A percentile compares a stretch with the other conserved stretches of the same genome.
phyloP scores from a whole-genome alignment of 2,329 filamentous ascomycete genomes.

The Fragosphaeria purpurea region DNA sequence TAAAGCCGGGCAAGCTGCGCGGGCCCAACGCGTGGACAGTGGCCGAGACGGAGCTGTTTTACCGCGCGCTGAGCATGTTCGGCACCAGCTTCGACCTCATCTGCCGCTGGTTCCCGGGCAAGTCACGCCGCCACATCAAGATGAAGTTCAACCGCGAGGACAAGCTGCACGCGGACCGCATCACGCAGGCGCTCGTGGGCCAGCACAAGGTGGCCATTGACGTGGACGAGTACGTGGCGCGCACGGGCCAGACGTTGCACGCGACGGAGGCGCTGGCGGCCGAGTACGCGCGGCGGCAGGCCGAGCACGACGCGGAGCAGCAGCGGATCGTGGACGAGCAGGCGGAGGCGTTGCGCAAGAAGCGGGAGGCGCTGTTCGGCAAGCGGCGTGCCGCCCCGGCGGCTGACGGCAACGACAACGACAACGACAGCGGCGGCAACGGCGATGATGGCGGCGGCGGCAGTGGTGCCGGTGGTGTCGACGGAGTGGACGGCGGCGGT shows the following conservation, averaged over 20 bases:
- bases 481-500: background rate
- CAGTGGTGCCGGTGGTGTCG: background rate
- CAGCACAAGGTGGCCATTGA: conserved; percentile 48
- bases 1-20: conserved; percentile 49
- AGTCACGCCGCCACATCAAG: conserved; percentile 65
- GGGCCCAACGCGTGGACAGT: conserved; percentile 59
- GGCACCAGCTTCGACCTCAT: conserved; percentile 81
- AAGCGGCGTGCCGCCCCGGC: background rate
- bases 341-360: conserved; percentile 36
- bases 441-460: background rate
- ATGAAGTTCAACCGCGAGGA: conserved; percentile 78
- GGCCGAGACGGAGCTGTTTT: conserved; percentile 66
- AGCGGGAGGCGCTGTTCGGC: conserved; percentile 38
- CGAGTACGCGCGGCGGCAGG: conserved; percentile 34
- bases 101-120: conserved; percentile 61
- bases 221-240: conserved; percentile 49
- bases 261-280: conserved; percentile 45
- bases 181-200: conserved; percentile 55
- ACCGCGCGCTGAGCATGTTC: conserved; percentile 63
- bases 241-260: conserved; percentile 43
- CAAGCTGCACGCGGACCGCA: conserved; percentile 49
- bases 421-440: conserved; percentile 18
- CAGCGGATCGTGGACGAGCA: conserved; percentile 37
- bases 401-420: conserved; percentile 10
- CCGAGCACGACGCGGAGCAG: conserved; percentile 35